phyloP scores from a whole-genome alignment of 2,329 filamentous ascomycete genomes.

The Fusarium robinianum region DNA sequence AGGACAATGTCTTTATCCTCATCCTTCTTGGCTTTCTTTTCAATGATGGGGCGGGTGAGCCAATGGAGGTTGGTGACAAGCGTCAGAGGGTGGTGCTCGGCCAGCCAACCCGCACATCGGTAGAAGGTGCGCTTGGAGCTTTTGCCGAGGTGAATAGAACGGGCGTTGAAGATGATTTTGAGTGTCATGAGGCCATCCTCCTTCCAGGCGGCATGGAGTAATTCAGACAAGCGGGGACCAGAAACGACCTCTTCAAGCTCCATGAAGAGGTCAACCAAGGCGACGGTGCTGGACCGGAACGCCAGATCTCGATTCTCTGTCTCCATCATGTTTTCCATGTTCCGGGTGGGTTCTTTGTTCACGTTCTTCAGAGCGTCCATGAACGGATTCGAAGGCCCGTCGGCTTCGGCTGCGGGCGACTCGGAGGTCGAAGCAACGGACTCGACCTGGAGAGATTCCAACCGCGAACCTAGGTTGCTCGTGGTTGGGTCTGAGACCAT shows the following conservation, averaged over 20 bases:
- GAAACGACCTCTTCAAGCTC: constrained; percentile 52
- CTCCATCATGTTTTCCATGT: constrained; percentile 50
- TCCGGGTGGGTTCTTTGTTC: constrained; percentile 8
- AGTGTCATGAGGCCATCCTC: constrained; percentile 54
- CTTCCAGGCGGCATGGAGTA: constrained; percentile 56
- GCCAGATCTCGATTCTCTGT: constrained; percentile 58
- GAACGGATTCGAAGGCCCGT: constrained; percentile 36
- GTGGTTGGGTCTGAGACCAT: constrained; percentile 35
- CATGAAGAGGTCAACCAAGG: constrained; percentile 59
- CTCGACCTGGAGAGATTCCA: constrained; percentile 21
- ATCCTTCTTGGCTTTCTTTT: constrained; percentile 54
- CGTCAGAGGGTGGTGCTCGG: constrained; percentile 57
- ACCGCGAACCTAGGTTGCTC: constrained; percentile 28
- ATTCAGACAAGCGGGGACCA: constrained; percentile 42
- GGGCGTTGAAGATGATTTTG: constrained; percentile 63
- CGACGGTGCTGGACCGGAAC: constrained; percentile 49
- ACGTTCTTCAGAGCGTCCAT: constrained; percentile 42
- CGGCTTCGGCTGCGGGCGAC: background rate
- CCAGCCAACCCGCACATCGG: constrained; percentile 60
- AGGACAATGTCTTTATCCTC: constrained; percentile 44
- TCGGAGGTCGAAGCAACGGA: no score
- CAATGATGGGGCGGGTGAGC: constrained; percentile 59
- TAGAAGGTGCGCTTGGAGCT: constrained; percentile 54
- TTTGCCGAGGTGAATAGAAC: constrained; percentile 66
- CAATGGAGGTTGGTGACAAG: constrained; percentile 58